Conservation (phyloP, 345 rosid species). For the Euclidium syriacum region DNA sequence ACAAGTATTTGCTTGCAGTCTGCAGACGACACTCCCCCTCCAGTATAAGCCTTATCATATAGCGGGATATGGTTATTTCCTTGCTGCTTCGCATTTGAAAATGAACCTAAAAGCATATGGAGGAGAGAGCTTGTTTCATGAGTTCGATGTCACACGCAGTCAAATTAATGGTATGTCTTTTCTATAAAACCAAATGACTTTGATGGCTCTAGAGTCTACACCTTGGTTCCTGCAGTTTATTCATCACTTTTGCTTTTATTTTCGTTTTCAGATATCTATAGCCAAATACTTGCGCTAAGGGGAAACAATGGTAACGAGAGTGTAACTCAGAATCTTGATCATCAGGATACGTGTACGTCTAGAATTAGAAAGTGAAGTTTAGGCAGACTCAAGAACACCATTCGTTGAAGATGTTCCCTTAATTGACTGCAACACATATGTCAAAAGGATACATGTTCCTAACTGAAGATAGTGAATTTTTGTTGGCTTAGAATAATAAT, state of each 20-base stretch:
- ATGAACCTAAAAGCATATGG: constrained; percentile 74
- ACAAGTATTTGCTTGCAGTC: constrained; percentile 67
- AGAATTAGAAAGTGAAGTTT: no score
- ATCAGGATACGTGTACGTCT: no score
- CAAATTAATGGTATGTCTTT: constrained; percentile 72
- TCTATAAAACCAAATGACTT: not conserved
- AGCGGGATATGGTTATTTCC: constrained; percentile 88
- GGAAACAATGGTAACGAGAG: no score
- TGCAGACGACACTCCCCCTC: constrained; percentile 86
- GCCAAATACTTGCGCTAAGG: constrained; percentile 74
- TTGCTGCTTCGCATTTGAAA: constrained; percentile 72
- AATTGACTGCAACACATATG: not conserved
- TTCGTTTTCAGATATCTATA: constrained; percentile 61
- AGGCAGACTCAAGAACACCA: no score
- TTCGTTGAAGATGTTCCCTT: no score
- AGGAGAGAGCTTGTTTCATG: constrained; percentile 82
- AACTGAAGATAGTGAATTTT: no score
- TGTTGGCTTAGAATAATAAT: no score
- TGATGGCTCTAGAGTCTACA: not conserved
- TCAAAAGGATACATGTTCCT: not conserved
- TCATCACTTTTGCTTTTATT: no score
- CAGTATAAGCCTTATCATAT: constrained; percentile 93
- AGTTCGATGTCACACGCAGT: constrained; percentile 68
- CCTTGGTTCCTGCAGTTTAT: not conserved
- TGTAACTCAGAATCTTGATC: no score